phyloP scores from a whole-genome alignment of 441 rosid species.

The Arabidopsis lyrata region DNA sequence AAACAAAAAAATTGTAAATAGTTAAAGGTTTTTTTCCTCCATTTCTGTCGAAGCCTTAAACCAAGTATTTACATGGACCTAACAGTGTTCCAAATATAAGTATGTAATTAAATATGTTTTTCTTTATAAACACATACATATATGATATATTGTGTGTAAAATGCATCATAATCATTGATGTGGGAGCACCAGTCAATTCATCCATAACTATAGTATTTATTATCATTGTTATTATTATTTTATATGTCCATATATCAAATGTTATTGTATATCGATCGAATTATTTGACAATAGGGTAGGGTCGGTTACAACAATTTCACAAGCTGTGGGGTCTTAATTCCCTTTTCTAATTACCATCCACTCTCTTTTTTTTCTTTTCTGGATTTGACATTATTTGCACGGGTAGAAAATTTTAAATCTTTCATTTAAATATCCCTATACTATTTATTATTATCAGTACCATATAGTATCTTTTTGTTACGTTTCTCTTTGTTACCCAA shows the following conservation, averaged over 20 bases:
- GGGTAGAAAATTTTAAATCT: constrained; percentile 16
- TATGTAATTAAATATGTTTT: constrained; percentile 30
- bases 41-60: constrained; percentile 28
- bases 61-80: constrained; percentile 26
- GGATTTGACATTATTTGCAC: constrained; percentile 46
- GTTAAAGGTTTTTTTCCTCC: not conserved
- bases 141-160: not conserved
- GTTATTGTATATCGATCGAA: constrained; percentile 42
- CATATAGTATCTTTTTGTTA: constrained; percentile 11
- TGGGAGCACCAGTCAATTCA: constrained; percentile 48
- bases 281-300: constrained; percentile 49
- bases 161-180: constrained; percentile 42
- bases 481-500: constrained; percentile 39
- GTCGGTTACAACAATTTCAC: constrained; percentile 47
- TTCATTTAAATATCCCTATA: not conserved
- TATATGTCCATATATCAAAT: constrained; percentile 31
- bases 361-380: constrained; percentile 24
- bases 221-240: constrained; percentile 33
- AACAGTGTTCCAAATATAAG: constrained; percentile 31
- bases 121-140: constrained; percentile 27
- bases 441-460: constrained; percentile 10
- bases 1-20: not conserved
- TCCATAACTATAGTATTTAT: constrained; percentile 39
- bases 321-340: constrained; percentile 46
- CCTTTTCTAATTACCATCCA: constrained; percentile 37